A percentile compares a stretch with the other conserved stretches of the same genome.
phyloP scores from a whole-genome alignment of 768 basidiomycete species.

The Cubamyces sp. region DNA sequence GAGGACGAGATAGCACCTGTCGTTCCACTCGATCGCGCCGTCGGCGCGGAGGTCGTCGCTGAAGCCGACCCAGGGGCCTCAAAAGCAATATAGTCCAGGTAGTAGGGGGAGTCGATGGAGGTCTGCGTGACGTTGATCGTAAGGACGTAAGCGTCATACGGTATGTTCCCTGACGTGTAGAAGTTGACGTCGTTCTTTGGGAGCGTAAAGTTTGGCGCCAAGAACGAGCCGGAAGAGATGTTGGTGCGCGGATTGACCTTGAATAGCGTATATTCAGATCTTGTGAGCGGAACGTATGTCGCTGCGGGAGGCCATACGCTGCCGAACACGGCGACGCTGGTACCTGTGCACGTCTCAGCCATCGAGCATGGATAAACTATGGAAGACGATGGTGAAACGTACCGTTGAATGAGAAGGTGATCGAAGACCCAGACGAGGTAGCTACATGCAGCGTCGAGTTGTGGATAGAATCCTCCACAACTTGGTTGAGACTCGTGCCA shows the following conservation, averaged over 20 bases:
- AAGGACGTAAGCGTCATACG: background rate
- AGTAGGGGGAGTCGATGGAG: background rate
- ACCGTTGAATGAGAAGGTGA: background rate
- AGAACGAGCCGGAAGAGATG: background rate
- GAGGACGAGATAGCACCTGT: background rate
- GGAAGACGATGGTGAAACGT: background rate
- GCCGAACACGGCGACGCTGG: conserved; percentile 1
- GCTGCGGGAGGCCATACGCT: background rate
- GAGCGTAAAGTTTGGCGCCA: background rate
- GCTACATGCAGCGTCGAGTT: conserved; percentile 3
- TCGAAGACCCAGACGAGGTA: background rate
- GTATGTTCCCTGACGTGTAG: background rate
- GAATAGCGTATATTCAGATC: background rate
- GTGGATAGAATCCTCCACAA: background rate
- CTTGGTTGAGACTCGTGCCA: background rate
- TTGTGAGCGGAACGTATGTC: background rate
- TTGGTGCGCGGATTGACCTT: background rate
- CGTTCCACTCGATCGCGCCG: background rate
- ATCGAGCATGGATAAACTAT: background rate
- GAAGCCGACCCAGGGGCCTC: conserved; percentile 5
- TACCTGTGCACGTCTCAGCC: background rate
- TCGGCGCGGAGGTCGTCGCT: background rate
- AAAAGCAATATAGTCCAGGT: conserved; percentile 6
- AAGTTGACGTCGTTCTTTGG: conserved; percentile 11
- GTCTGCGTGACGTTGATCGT: conserved; percentile 11